Evolutionary conservation across 163 green algal genomes (phyloP).

Genomic region (Coccomyxa subellipsoidea): DNA sequence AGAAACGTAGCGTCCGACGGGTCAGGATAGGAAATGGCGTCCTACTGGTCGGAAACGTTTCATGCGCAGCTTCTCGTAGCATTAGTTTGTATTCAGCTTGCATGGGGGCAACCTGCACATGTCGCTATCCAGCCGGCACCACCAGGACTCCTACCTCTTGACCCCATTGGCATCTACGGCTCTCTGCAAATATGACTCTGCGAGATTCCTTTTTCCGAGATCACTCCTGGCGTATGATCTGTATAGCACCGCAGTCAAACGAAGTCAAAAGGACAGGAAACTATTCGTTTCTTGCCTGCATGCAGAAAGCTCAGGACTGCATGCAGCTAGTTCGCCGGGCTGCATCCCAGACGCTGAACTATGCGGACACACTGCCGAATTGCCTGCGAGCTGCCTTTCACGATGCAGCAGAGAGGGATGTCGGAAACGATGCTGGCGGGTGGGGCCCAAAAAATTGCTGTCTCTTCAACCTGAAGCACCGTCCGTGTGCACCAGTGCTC

Average conservation of each 20-base stretch:
- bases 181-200: not conserved
- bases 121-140: not conserved
- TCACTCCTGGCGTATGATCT: not conserved
- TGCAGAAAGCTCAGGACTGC: not conserved
- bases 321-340: not conserved
- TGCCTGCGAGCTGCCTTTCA: not conserved
- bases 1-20: too few species aligned
- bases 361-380: constrained; percentile 1
- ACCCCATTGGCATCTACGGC: not conserved
- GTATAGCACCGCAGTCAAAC: not conserved
- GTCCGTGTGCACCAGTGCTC: too few species aligned
- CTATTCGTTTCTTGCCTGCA: not conserved
- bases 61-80: too few species aligned
- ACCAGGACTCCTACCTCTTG: not conserved
- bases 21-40: too few species aligned
- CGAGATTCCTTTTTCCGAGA: not conserved
- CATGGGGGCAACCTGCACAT: not conserved
- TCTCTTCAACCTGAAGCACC: too few species aligned
- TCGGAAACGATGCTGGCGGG: not conserved
- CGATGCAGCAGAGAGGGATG: not conserved
- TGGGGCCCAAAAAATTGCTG: too few species aligned
- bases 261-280: not conserved
- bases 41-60: too few species aligned
- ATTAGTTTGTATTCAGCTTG: too few species aligned
- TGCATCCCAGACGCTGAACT: not conserved